phyloP scores from a whole-genome alignment of 2,329 filamentous ascomycete species.

The Coniochaeta hoffmannii region DNA sequence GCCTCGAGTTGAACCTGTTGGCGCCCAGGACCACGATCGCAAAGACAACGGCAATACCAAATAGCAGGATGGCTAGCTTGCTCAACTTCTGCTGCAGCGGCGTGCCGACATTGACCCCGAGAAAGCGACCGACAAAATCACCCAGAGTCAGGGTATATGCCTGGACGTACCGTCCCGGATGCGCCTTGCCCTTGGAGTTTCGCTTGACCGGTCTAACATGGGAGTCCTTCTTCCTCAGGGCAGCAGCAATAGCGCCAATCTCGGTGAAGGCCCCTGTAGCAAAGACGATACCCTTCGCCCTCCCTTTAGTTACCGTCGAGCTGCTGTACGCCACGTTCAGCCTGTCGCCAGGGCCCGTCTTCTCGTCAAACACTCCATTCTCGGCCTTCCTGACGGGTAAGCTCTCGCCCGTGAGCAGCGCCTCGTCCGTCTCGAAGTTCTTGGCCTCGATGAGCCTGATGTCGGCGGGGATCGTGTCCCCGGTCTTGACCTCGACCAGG shows the following conservation, averaged over 20 bases:
- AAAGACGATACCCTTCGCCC: slow-evolving; percentile 51
- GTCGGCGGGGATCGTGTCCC: slow-evolving; percentile 34
- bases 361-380: slow-evolving; percentile 37
- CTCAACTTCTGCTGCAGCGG: slow-evolving; percentile 61
- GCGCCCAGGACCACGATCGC: slow-evolving; percentile 33
- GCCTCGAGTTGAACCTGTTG: slow-evolving; percentile 33
- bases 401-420: slow-evolving; percentile 55
- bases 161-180: slow-evolving; percentile 42
- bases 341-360: slow-evolving; percentile 51
- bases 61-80: slow-evolving; percentile 59
- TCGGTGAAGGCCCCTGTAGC: slow-evolving; percentile 54
- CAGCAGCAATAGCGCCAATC: slow-evolving; percentile 56
- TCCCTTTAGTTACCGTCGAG: slow-evolving; percentile 54
- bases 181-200: slow-evolving; percentile 42
- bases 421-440: slow-evolving; percentile 54
- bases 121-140: slow-evolving; percentile 1
- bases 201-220: slow-evolving; percentile 43
- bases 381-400: slow-evolving; percentile 48
- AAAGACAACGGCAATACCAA: slow-evolving; percentile 44
- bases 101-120: slow-evolving; percentile 48
- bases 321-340: slow-evolving; percentile 56
- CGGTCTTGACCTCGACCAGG: slow-evolving; percentile 44
- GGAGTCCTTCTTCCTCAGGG: slow-evolving; percentile 49
- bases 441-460: slow-evolving; percentile 36
- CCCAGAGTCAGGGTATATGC: slow-evolving; percentile 35